Base-by-base conservation (phyloP, 768 basidiomycete species). In the Hemileccinum impolitum region DNA sequence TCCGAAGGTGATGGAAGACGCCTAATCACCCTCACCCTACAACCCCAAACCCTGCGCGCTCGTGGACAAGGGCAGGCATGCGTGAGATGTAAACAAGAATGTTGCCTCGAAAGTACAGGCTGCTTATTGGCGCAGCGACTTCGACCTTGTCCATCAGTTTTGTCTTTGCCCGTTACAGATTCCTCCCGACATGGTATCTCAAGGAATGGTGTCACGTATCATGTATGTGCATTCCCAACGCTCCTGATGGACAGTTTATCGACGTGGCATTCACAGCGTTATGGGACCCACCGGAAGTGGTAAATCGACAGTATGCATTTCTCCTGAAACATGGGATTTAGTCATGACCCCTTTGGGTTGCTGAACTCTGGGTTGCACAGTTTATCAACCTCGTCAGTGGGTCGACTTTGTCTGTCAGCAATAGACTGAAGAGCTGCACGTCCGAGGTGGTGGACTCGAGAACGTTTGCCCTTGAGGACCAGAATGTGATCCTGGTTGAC, bases 361-460 rank as follows among this genome's bases (percentile, higher is more conserved):
- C 34, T 35, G n/a, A 45, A 36, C 43, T 2, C 15, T 18, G 31
- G 32, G n/a, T 39, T 14, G 17, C 17, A 35, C 34, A 37, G 80
- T 80, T 81, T 47, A 76, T 81, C 60, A 81, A 80, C 55, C 54
- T 72, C 6, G 65, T 72, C 31, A 81, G 78, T 53, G 76, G 75
- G 10, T 76, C 77, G 8, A 59, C 67, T 32, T 57, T 81, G 21
- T 64, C 63, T 11, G 72, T 81, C 18, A 77, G 79, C 18, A 57
- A 54, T 4, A 70, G 71, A 1, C 63, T 80, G 28, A 64, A 73
- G 45, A 82, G 80, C 7, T 81, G 77, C 55, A 82, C 80, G 0
- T 66, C 59, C 34, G 64, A 65, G 6, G 73, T 82, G 1, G 67
- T 73, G 47, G 61, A 70, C 4, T 66, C 76, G 2, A 55, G 63